A percentile compares a stretch with the other conserved stretches of the same genome.
phyloP scores from a whole-genome alignment of 164 flowering plant species.

The Taxillus chinensis region DNA sequence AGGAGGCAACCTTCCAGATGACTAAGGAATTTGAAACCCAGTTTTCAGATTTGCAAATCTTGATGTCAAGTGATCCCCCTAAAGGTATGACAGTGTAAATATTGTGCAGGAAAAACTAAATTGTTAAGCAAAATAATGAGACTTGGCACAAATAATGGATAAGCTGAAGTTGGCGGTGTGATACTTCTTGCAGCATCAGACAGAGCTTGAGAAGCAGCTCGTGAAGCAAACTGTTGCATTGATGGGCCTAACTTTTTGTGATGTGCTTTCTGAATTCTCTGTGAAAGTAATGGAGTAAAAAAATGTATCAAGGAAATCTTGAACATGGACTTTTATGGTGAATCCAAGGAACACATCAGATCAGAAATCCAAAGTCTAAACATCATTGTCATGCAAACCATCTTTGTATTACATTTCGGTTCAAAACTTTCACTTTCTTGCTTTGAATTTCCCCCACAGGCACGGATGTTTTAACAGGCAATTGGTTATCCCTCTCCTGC shows the following conservation, averaged over 20 bases:
- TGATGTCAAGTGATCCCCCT: no score
- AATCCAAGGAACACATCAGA: conserved; percentile 7
- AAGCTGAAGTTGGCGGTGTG: conserved; percentile 73
- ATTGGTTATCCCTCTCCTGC: conserved; percentile 19
- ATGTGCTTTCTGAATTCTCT: conserved; percentile 25
- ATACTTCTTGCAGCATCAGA: conserved; percentile 61
- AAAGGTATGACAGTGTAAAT: no score
- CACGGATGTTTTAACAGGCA: conserved; percentile 11
- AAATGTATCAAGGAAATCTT: background rate
- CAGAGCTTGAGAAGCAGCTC: conserved; percentile 68
- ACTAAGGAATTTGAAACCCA: no score
- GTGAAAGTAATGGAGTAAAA: background rate
- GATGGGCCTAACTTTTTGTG: conserved; percentile 41
- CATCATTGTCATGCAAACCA: conserved; percentile 13
- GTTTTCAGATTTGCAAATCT: no score
- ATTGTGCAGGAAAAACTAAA: no score
- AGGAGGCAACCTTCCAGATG: no score
- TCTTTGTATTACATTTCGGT: conserved; percentile 9
- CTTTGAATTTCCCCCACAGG: conserved; percentile 19
- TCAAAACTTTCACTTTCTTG: conserved; percentile 8
- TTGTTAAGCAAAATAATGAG: no score
- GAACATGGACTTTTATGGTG: no score
- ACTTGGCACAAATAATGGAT: no score
- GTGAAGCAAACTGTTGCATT: conserved; percentile 80
- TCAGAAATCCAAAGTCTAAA: conserved; percentile 9